A percentile compares a stretch with the other conserved stretches of the same genome.
Evolutionary conservation across 352 stramenopile genomes (phyloP).

Genomic region (Phytophthora sansomeana): DNA sequence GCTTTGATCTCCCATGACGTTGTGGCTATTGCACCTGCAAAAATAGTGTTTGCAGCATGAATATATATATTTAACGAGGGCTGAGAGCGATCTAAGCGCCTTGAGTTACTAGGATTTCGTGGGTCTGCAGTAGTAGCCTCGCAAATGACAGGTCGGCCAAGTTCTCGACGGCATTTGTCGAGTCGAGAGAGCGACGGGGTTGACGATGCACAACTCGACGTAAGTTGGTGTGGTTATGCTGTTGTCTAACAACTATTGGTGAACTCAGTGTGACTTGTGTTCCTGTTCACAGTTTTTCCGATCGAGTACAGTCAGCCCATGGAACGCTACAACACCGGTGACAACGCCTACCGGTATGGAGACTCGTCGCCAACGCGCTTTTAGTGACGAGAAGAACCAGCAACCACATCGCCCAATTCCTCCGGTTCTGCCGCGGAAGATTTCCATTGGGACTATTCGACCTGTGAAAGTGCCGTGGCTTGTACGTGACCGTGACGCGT

Average conservation of each 20-base stretch:
- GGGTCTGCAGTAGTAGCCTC: neutral
- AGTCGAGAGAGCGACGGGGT: conserved; percentile 24
- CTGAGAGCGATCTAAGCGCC: neutral
- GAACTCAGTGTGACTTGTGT: neutral
- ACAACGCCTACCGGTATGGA: conserved; percentile 34
- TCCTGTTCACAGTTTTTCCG: conserved; percentile 12
- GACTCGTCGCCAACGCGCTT: conserved; percentile 7
- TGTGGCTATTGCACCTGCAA: neutral
- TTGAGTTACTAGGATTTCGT: neutral
- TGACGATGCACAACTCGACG: conserved; percentile 17
- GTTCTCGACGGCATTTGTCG: conserved; percentile 17
- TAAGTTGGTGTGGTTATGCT: conserved; percentile 1
- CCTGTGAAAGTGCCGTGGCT: conserved; percentile 34
- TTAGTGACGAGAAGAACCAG: conserved; percentile 7
- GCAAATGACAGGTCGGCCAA: conserved; percentile 21
- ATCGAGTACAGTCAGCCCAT: conserved; percentile 30
- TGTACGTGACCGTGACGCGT: conserved; percentile 1
- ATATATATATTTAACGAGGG: neutral
- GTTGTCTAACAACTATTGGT: neutral
- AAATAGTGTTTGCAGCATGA: conserved; percentile 11
- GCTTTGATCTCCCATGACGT: neutral
- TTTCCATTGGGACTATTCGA: conserved; percentile 29
- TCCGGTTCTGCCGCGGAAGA: conserved; percentile 20
- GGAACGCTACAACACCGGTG: conserved; percentile 23
- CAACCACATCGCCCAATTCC: conserved; percentile 9